Evolutionary conservation across 2,329 filamentous ascomycete genomes (phyloP), one percentile per base, ranked within the genome.

Genomic region (Fusarium gaditjirri): DNA sequence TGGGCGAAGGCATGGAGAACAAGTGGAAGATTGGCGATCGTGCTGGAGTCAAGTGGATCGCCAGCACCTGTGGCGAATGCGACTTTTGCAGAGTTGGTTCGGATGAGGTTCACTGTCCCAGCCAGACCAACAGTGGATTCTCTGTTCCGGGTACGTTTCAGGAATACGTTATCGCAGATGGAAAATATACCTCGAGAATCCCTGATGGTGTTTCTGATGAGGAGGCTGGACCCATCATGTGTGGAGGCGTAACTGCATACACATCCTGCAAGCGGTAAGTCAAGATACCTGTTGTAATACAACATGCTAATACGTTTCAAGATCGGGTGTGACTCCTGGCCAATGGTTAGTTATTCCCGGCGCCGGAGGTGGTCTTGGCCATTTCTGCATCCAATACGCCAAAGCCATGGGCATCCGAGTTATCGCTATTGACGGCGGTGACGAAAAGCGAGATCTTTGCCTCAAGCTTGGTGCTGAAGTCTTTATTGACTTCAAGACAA

Each of bases 61-160:
- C 97, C 80, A 93, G 93, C 65, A 91, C 91, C 16, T 97, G 94
- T 81, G 86, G 96, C 58, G 82, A 87, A 61, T 97, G 94, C 83
- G 87, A 90, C 74, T 97, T 93, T 86, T 97, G 94, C 84, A 89
- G 91, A 78, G 87, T 90, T 13, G 74, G 75, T 68, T 82, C 88
- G 19, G 92, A 97, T 76, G 94, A 97, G 82, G 92, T 94, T 2
- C 90, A 97, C 7, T 97, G 94, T 83, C 81, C 88, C 3, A 84
- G 92, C 42, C 90, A 93, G 12, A 84, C 87, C 13, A 89, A 97
- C 38, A 96, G 93, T 2, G 94, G 94, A 36, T 97, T 95, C 85
- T 96, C 93, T 0, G 93, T 95, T 76, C 92, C 97, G 77, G 94
- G 94, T 23, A 91, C 91, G 13, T 97, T 97, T 86, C 94, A 97